These are phyloP conservation scores for Ceratorhiza oryzae-sativae DNA, from an alignment of 1,284 basidiomycete species.

Conservation along the genomic window DNA sequence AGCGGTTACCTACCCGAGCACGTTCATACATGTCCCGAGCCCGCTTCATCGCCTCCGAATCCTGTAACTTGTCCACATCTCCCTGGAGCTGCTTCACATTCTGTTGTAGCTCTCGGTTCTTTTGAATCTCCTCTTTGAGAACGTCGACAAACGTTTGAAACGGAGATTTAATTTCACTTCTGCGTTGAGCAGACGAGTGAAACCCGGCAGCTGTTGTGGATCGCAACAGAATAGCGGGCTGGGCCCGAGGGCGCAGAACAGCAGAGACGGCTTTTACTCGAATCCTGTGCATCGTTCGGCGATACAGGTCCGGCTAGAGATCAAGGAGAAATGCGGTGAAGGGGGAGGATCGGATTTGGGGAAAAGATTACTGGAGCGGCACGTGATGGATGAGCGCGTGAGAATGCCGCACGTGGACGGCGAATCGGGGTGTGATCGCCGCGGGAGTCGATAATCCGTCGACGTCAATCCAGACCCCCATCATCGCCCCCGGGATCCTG, in stretches of 20 bases:
- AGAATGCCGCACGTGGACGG: conserved; percentile 25
- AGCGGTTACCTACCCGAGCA: conserved; percentile 86
- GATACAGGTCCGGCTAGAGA: neutral
- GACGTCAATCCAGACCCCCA: neutral
- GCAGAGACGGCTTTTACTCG: neutral
- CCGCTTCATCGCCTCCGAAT: conserved; percentile 94
- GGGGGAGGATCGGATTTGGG: conserved; percentile 16
- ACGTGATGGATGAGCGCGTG: conserved; percentile 12
- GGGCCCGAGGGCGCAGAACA: neutral
- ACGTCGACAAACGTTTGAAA: conserved; percentile 97
- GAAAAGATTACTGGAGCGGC: conserved; percentile 32
- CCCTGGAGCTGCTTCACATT: conserved; percentile 97
- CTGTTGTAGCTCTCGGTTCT: conserved; percentile 94
- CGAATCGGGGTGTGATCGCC: conserved; percentile 28
- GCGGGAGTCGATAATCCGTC: conserved; percentile 6
- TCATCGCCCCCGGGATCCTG: neutral
- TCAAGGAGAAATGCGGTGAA: neutral
- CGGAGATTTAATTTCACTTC: conserved; percentile 81
- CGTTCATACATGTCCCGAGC: conserved; percentile 92
- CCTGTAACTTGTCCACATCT: conserved; percentile 96
- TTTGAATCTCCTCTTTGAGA: conserved; percentile 88
- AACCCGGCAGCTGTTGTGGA: conserved; percentile 52
- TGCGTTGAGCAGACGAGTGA: conserved; percentile 68
- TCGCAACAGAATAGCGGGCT: conserved; percentile 8
- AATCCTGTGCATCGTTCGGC: conserved; percentile 23